phyloP scores from a whole-genome alignment of 2,329 filamentous ascomycete species.

The Nannizziopsis barbatae region DNA sequence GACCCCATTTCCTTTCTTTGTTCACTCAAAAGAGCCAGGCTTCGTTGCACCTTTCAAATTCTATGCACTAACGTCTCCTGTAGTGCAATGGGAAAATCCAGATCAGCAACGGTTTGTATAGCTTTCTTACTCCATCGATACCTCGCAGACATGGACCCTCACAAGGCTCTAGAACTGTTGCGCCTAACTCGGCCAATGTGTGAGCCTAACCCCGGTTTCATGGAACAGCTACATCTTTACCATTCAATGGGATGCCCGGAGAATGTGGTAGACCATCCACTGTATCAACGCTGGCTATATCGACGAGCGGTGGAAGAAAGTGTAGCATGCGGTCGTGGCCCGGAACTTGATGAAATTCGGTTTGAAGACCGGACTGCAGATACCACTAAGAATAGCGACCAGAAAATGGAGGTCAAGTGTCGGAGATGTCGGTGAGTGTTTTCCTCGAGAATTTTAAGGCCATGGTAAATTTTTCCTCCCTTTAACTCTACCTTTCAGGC shows the following conservation, averaged over 20 bases:
- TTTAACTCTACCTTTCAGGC: slow-evolving; percentile 18
- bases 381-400: slow-evolving; percentile 18
- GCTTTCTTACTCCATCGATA: slow-evolving; percentile 64
- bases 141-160: slow-evolving; percentile 47
- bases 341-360: slow-evolving; percentile 60
- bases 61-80: slow-evolving; percentile 1
- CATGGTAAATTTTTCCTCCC: neutral
- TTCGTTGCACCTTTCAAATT: too few relatives aligned
- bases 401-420: slow-evolving; percentile 58
- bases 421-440: slow-evolving; percentile 68
- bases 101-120: slow-evolving; percentile 71
- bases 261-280: slow-evolving; percentile 55
- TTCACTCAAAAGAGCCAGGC: too few relatives aligned
- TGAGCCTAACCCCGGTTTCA: slow-evolving; percentile 86
- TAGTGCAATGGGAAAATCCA: slow-evolving; percentile 93
- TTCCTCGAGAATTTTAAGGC: neutral
- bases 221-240: slow-evolving; percentile 76
- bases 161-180: slow-evolving; percentile 59
- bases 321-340: slow-evolving; percentile 65
- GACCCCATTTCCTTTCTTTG: too few relatives aligned
- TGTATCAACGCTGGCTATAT: slow-evolving; percentile 72
- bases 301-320: slow-evolving; percentile 54
- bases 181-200: slow-evolving; percentile 62
- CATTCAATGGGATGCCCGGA: slow-evolving; percentile 73
- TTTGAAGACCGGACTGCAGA: slow-evolving; percentile 47